phyloP scores from a whole-genome alignment of 2,329 filamentous ascomycete genomes.

The Pseudopyrenochaeta lycopersici region DNA sequence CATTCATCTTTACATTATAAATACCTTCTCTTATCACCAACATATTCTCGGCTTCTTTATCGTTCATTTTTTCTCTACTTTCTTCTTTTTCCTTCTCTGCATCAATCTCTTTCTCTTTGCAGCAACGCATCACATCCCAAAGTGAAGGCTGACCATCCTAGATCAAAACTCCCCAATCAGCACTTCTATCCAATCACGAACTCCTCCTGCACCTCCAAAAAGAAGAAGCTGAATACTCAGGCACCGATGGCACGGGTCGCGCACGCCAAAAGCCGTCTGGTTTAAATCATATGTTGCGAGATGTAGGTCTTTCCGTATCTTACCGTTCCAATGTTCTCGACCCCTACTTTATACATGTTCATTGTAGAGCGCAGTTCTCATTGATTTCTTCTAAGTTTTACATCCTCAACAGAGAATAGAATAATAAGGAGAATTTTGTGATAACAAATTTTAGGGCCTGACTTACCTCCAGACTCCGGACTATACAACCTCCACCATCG shows the following conservation, averaged over 20 bases:
- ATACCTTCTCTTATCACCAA: no score
- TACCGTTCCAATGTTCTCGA: neutral
- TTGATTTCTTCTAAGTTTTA: no score
- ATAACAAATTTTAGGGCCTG: constrained; percentile 52
- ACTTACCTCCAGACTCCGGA: constrained; percentile 52
- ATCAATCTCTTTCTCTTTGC: neutral
- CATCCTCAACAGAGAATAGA: no score
- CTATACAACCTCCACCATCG: constrained; percentile 26
- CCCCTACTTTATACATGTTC: no score
- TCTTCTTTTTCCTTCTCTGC: no score
- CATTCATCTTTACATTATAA: neutral
- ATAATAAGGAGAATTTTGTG: no score
- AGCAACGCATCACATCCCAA: neutral
- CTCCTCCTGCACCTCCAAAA: constrained; percentile 61
- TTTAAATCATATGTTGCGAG: constrained; percentile 68
- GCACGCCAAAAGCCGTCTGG: constrained; percentile 57
- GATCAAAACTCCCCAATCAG: constrained; percentile 75
- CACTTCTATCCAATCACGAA: constrained; percentile 76
- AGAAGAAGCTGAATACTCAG: constrained; percentile 45
- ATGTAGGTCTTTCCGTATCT: constrained; percentile 59
- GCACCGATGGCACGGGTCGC: constrained; percentile 38
- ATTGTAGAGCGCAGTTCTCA: no score
- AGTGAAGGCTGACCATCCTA: constrained; percentile 39
- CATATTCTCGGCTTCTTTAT: no score
- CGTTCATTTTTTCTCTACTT: no score